A percentile compares a stretch with the other conserved stretches of the same genome.
phyloP scores from a whole-genome alignment of 177 flowering plant genomes.

The Vitis hybrid region DNA sequence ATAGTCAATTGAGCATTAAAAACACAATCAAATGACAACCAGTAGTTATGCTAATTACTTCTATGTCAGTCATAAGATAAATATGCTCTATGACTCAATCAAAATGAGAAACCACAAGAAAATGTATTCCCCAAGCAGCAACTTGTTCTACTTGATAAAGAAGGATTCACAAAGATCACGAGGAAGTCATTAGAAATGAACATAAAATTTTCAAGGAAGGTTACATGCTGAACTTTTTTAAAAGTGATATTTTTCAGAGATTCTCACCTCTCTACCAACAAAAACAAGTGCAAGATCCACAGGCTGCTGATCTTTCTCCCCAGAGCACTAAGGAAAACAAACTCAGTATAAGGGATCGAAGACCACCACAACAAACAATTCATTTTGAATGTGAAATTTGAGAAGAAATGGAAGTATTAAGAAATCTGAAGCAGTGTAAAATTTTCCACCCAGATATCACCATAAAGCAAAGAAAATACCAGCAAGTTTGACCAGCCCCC shows the following conservation, averaged over 20 bases:
- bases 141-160: neutral
- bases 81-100: neutral
- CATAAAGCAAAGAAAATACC: constrained; percentile 36
- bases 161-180: neutral
- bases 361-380: constrained; percentile 3
- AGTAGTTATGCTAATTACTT: neutral
- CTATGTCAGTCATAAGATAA: neutral
- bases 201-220: neutral
- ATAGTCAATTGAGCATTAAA: neutral
- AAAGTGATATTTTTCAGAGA: neutral
- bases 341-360: constrained; percentile 7
- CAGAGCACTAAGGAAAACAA: constrained; percentile 52
- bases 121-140: neutral
- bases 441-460: neutral
- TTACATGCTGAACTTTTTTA: neutral
- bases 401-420: neutral
- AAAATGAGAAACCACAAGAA: neutral
- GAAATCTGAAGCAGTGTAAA: neutral
- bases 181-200: neutral
- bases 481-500: constrained; percentile 76
- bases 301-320: constrained; percentile 33
- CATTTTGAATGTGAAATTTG: neutral
- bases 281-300: constrained; percentile 78
- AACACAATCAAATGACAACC: neutral
- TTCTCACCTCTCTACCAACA: constrained; percentile 71